Conservation (phyloP, 371 early-diverging fungal species). For the Lichtheimia ramosa region DNA sequence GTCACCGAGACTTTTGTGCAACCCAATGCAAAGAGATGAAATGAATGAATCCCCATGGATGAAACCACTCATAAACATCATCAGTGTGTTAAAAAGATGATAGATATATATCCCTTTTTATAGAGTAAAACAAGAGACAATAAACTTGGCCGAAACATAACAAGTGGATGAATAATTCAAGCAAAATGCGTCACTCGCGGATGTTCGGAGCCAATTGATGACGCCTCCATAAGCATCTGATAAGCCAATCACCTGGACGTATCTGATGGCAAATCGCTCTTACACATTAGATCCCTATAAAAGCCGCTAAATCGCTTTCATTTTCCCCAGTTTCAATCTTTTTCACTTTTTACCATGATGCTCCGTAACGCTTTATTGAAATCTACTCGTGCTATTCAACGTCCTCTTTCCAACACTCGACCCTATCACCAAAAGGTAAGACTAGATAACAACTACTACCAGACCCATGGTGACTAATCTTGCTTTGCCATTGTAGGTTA, state of each 20-base stretch:
- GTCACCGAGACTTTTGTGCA: too few species aligned
- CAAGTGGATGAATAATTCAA: too few species aligned
- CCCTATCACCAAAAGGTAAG: conserved; percentile 24
- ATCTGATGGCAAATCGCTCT: not conserved
- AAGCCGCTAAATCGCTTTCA: not conserved
- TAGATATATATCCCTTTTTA: too few species aligned
- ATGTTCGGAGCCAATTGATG: not conserved
- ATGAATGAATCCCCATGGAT: too few species aligned
- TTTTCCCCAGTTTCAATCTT: conserved; percentile 6
- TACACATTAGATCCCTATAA: not conserved
- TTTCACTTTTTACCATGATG: conserved; percentile 7
- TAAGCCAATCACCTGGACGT: conserved; percentile 1
- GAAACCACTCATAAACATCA: too few species aligned
- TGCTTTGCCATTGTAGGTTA: conserved; percentile 50
- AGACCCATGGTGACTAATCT: not conserved
- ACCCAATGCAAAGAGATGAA: too few species aligned
- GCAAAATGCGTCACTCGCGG: not conserved
- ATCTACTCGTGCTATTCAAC: conserved; percentile 17
- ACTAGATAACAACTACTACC: not conserved
- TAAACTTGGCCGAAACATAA: too few species aligned
- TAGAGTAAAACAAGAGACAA: too few species aligned
- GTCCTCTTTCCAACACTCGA: conserved; percentile 16
- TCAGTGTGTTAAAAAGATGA: too few species aligned
- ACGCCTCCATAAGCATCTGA: not conserved
- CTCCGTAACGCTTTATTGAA: conserved; percentile 19